phyloP scores from a whole-genome alignment of 306 rosid genomes.

The Dryas alaskensis region DNA sequence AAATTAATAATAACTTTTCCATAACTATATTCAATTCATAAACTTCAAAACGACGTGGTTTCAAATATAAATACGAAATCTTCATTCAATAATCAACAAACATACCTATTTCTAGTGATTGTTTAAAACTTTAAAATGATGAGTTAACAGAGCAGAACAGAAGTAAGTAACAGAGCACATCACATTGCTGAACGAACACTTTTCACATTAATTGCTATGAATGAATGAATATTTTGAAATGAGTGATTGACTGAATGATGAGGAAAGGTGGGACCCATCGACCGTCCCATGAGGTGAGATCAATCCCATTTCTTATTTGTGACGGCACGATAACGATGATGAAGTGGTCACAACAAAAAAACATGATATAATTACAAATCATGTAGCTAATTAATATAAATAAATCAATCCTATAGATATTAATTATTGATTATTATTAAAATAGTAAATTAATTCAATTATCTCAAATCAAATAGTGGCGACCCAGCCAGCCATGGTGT shows the following conservation, averaged over 20 bases:
- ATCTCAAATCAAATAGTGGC: neutral
- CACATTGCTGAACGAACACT: neutral
- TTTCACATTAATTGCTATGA: constrained; percentile 2
- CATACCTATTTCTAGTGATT: too few relatives aligned
- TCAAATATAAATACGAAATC: too few relatives aligned
- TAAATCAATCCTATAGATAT: neutral
- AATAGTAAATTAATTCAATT: neutral
- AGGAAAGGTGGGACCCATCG: constrained; percentile 31
- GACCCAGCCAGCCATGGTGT: neutral
- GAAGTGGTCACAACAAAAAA: constrained; percentile 3
- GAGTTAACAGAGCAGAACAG: too few relatives aligned
- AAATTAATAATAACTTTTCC: too few relatives aligned
- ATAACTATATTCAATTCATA: too few relatives aligned
- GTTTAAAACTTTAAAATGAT: too few relatives aligned
- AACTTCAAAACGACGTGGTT: too few relatives aligned
- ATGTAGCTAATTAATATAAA: neutral
- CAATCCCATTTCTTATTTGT: constrained; percentile 34
- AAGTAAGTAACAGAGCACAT: too few relatives aligned
- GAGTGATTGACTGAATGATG: constrained; percentile 8
- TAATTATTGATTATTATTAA: neutral
- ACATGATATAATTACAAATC: constrained; percentile 17
- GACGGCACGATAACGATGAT: constrained; percentile 47
- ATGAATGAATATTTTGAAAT: neutral
- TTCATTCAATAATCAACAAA: too few relatives aligned
- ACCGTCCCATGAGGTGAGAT: constrained; percentile 52